Percentiles rank a stretch among this genome's conserved stretches.
Conservation (phyloP, 2,329 filamentous ascomycete genomes). For the Dothistroma septosporum region DNA sequence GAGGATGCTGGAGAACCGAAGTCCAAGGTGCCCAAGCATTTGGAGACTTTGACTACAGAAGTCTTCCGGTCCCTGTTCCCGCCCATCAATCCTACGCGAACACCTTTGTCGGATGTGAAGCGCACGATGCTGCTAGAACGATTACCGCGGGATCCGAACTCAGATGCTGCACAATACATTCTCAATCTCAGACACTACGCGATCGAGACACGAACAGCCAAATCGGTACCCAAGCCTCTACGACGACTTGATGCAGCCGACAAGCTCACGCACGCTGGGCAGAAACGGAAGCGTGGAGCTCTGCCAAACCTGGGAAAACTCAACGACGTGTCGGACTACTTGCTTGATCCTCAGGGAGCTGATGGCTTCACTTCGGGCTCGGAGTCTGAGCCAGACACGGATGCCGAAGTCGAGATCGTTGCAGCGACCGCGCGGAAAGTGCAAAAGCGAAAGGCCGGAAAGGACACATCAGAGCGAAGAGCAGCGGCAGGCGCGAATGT, state of each 20-base stretch:
- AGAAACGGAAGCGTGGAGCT: slow-evolving; percentile 39
- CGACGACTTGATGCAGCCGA: slow-evolving; percentile 81
- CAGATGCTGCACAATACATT: slow-evolving; percentile 54
- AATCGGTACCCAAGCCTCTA: slow-evolving; percentile 72
- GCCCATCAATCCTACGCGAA: slow-evolving; percentile 86
- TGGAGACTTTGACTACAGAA: slow-evolving; percentile 87
- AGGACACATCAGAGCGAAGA: slow-evolving; percentile 36
- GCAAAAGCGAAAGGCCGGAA: slow-evolving; percentile 49
- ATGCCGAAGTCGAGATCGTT: slow-evolving; percentile 87
- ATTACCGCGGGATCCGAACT: slow-evolving; percentile 47
- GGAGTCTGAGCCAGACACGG: slow-evolving; percentile 88
- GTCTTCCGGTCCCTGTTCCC: slow-evolving; percentile 96
- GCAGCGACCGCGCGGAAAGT: slow-evolving; percentile 59
- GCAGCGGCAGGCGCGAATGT: slow-evolving; percentile 46
- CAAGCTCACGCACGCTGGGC: slow-evolving; percentile 60
- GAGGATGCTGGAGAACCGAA: slow-evolving; percentile 43
- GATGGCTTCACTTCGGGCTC: slow-evolving; percentile 88
- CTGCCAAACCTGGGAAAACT: slow-evolving; percentile 87
- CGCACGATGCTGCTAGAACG: slow-evolving; percentile 87
- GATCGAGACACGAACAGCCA: slow-evolving; percentile 83
- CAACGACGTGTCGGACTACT: slow-evolving; percentile 89
- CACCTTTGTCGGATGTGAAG: slow-evolving; percentile 85
- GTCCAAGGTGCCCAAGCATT: slow-evolving; percentile 71
- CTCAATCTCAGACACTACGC: slow-evolving; percentile 90
- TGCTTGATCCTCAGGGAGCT: slow-evolving; percentile 71